A percentile compares a stretch with the other conserved stretches of the same genome.
phyloP scores from a whole-genome alignment of 129 eudicot genomes.

The Mikania micrantha region DNA sequence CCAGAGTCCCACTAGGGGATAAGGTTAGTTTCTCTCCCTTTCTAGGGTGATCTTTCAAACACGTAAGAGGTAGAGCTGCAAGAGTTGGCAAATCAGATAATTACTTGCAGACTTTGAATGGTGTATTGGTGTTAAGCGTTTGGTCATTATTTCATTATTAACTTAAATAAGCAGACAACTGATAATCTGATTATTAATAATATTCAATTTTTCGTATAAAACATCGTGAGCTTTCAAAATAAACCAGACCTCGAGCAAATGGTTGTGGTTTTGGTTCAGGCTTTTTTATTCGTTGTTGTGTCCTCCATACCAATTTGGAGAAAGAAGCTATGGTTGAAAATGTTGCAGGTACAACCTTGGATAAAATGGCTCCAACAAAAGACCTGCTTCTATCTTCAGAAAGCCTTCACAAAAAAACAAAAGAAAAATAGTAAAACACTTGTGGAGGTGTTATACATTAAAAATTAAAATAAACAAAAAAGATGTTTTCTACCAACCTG shows the following conservation, averaged over 20 bases:
- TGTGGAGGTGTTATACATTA: background rate
- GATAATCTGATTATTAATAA: background rate
- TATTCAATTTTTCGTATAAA: background rate
- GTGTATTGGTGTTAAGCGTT: background rate
- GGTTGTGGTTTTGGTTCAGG: slow-evolving; percentile 81
- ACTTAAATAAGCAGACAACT: background rate
- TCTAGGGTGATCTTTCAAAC: slow-evolving; percentile 90
- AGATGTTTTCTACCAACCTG: slow-evolving; percentile 45
- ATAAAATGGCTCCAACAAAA: slow-evolving; percentile 83
- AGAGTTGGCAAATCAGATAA: background rate
- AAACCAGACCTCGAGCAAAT: slow-evolving; percentile 75
- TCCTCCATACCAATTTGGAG: slow-evolving; percentile 84
- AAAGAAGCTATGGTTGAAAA: slow-evolving; percentile 88
- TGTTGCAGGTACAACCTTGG: slow-evolving; percentile 91
- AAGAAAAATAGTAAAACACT: background rate
- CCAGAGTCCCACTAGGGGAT: slow-evolving; percentile 96
- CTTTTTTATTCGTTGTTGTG: slow-evolving; percentile 47
- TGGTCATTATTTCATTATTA: background rate
- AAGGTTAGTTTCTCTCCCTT: slow-evolving; percentile 95
- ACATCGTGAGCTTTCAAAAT: background rate
- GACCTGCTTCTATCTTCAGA: slow-evolving; percentile 86
- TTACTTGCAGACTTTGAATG: background rate
- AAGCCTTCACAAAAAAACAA: slow-evolving; percentile 43
- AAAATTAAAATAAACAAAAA: background rate
- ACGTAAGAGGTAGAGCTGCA: slow-evolving; percentile 81